These are phyloP conservation scores for Amylostereum areolatum DNA, from an alignment of 1,284 basidiomycete species.

Conservation along the genomic window DNA sequence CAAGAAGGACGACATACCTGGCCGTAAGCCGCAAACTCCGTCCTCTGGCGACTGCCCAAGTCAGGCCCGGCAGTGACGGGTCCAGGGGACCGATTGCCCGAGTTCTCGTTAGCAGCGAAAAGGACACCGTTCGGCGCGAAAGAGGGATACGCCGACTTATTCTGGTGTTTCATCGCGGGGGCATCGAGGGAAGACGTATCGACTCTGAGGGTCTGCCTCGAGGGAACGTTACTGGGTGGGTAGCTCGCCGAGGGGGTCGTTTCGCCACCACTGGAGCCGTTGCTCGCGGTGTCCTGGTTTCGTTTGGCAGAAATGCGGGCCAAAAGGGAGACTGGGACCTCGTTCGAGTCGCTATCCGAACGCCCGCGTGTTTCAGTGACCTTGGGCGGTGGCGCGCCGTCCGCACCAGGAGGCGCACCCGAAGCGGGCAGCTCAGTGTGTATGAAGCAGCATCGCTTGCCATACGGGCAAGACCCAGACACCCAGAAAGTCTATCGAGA, in stretches of 20 bases:
- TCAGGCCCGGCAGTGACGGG: conserved; percentile 79
- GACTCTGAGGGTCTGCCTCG: conserved; percentile 60
- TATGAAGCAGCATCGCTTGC: conserved; percentile 86
- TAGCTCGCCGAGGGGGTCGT: conserved; percentile 32
- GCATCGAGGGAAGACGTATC: conserved; percentile 64
- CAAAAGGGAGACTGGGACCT: conserved; percentile 61
- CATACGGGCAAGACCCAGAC: conserved; percentile 85
- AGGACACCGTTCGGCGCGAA: conserved; percentile 69
- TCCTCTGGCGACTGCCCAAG: conserved; percentile 58
- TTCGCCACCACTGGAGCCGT: conserved; percentile 39
- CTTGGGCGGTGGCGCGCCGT: conserved; percentile 42
- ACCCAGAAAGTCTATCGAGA: conserved; percentile 77
- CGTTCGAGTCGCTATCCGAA: conserved; percentile 73
- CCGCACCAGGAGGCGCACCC: conserved; percentile 45
- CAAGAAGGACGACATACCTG: conserved; percentile 40
- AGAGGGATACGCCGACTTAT: conserved; percentile 77
- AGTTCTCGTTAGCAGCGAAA: conserved; percentile 55
- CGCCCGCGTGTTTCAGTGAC: conserved; percentile 56
- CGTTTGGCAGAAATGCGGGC: conserved; percentile 67
- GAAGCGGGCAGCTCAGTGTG: conserved; percentile 74
- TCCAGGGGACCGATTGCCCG: conserved; percentile 60
- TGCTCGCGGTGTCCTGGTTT: conserved; percentile 37
- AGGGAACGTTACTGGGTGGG: conserved; percentile 40
- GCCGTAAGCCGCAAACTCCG: conserved; percentile 66
- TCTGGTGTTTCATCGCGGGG: conserved; percentile 53